Conservation (phyloP, 1,284 basidiomycete species). For the Paramarasmius palmivorus region DNA sequence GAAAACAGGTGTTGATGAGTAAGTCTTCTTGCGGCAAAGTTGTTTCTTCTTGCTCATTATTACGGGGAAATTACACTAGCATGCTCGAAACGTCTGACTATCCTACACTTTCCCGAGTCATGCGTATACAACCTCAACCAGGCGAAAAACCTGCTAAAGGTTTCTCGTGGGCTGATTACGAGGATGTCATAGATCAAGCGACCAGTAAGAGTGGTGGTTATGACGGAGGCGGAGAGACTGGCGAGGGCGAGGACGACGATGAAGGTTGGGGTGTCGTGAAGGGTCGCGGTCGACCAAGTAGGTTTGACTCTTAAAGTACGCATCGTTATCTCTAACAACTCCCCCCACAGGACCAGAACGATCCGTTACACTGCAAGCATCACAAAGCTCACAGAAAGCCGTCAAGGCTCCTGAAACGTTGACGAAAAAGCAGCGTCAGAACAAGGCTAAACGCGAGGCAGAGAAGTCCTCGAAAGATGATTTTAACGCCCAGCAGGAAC, state of each 20-base stretch:
- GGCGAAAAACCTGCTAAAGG: constrained; percentile 61
- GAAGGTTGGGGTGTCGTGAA: constrained; percentile 73
- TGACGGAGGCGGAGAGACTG: constrained; percentile 41
- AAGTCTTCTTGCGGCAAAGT: constrained; percentile 28
- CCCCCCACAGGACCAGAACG: neutral
- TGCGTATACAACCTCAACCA: constrained; percentile 57
- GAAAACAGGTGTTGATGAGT: constrained; percentile 71
- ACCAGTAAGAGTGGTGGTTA: constrained; percentile 27
- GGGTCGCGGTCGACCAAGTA: constrained; percentile 50
- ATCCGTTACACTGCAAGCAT: neutral
- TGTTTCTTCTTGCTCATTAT: constrained; percentile 1
- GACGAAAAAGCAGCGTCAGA: constrained; percentile 72
- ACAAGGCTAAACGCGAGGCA: constrained; percentile 57
- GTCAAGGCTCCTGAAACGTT: constrained; percentile 39
- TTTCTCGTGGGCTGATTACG: constrained; percentile 76
- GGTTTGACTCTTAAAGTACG: constrained; percentile 19
- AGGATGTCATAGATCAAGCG: constrained; percentile 43
- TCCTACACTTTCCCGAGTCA: constrained; percentile 57
- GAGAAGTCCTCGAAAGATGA: constrained; percentile 58
- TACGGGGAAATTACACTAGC: constrained; percentile 32
- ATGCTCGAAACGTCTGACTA: constrained; percentile 62
- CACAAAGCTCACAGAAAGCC: constrained; percentile 16
- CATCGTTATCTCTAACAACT: neutral
- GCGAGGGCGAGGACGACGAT: constrained; percentile 42
- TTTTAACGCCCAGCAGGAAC: too few species aligned